Conservation (phyloP, 2,329 filamentous ascomycete species). For the Venturia carpophila region DNA sequence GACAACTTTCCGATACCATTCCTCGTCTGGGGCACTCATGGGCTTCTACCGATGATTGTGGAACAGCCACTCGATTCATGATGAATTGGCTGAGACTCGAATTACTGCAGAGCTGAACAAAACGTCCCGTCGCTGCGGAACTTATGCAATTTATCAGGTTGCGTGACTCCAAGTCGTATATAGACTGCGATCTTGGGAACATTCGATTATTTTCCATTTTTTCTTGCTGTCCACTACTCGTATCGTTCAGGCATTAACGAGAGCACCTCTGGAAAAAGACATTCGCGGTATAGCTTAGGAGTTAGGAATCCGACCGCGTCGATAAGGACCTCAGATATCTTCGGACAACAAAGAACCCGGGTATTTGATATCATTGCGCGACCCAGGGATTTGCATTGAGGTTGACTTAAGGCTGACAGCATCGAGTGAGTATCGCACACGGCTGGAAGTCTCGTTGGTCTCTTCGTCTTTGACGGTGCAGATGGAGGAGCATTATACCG, state of each 20-base stretch:
- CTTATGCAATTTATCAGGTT: too few relatives aligned
- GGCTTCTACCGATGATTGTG: too few relatives aligned
- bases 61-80: background rate
- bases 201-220: background rate
- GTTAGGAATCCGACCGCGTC: background rate
- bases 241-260: background rate
- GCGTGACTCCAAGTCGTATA: too few relatives aligned
- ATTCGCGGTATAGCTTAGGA: background rate
- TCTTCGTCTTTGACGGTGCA: background rate
- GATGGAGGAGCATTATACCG: background rate
- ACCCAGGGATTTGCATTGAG: background rate
- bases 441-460: background rate
- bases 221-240: background rate
- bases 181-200: too few relatives aligned
- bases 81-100: too few relatives aligned
- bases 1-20: background rate
- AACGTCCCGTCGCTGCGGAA: background rate
- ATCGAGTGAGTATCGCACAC: background rate
- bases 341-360: background rate
- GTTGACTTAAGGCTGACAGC: background rate
- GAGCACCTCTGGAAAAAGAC: background rate
- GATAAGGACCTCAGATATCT: background rate
- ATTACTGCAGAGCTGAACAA: too few relatives aligned
- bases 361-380: background rate
- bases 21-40: background rate